Conservation (phyloP, 257 asterid species). For the Galeopsis tetrahit region DNA sequence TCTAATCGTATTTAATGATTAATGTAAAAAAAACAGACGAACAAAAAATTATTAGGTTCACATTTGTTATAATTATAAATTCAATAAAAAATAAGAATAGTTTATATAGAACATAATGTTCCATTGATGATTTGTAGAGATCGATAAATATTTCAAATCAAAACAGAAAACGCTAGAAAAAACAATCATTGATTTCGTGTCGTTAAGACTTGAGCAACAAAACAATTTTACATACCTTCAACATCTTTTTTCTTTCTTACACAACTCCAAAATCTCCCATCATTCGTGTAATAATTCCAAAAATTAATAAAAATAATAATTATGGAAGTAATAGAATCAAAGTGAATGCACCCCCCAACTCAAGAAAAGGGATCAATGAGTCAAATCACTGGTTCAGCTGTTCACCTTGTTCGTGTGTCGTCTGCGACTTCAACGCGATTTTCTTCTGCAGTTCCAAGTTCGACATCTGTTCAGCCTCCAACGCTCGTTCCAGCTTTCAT, state of each 20-base stretch:
- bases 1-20: no score
- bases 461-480: constrained; percentile 77
- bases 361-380: constrained; percentile 12
- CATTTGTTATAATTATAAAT: no score
- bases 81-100: no score
- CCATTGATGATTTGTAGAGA: no score
- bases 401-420: constrained; percentile 49
- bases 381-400: constrained; percentile 34
- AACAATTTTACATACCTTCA: background rate
- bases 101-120: no score
- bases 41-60: no score
- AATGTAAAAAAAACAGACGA: no score
- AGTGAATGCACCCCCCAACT: constrained; percentile 27
- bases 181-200: background rate
- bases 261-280: background rate
- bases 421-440: constrained; percentile 51
- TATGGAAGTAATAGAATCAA: constrained; percentile 26
- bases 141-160: background rate
- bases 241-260: background rate
- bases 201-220: background rate
- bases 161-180: background rate
- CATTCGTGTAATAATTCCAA: background rate
- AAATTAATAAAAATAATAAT: constrained; percentile 12
- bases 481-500: constrained; percentile 88
- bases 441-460: constrained; percentile 88